Conservation (phyloP, 352 stramenopile genomes). For the Phytophthora fragariaefolia region DNA sequence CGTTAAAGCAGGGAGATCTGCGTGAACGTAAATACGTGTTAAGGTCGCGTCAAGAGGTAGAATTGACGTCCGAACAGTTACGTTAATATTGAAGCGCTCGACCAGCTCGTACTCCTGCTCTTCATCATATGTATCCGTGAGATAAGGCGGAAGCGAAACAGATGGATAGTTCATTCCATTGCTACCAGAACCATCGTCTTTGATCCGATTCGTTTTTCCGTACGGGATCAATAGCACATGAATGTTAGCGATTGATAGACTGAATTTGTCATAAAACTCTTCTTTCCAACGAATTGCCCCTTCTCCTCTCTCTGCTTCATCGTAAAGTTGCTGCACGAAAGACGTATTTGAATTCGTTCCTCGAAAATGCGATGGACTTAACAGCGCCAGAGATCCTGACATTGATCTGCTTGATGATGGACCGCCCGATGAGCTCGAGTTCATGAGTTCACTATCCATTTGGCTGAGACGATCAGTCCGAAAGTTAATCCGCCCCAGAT, state of each 20-base stretch:
- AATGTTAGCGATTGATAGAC: constrained; percentile 81
- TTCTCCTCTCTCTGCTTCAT: constrained; percentile 86
- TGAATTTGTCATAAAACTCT: constrained; percentile 93
- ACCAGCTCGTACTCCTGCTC: constrained; percentile 81
- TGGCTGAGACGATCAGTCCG: constrained; percentile 83
- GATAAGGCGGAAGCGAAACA: constrained; percentile 51
- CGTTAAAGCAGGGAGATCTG: constrained; percentile 80
- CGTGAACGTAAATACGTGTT: constrained; percentile 84
- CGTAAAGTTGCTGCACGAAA: constrained; percentile 88
- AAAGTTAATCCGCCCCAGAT: constrained; percentile 88
- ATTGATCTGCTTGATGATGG: constrained; percentile 37
- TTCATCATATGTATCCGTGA: constrained; percentile 48
- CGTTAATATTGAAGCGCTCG: constrained; percentile 89
- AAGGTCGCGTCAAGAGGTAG: constrained; percentile 85
- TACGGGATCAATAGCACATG: constrained; percentile 85
- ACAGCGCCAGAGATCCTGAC: constrained; percentile 48
- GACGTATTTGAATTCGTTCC: constrained; percentile 61
- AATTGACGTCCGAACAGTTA: constrained; percentile 85
- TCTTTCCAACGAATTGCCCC: constrained; percentile 90
- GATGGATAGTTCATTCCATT: constrained; percentile 41
- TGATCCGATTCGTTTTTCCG: constrained; percentile 47
- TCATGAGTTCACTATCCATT: constrained; percentile 63
- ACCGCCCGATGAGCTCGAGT: constrained; percentile 37
- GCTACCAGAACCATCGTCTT: constrained; percentile 28
- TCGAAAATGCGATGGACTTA: constrained; percentile 44